Base-by-base conservation (phyloP, 192 early-diverging fungal species). In the Gonapodya sp. region DNA sequence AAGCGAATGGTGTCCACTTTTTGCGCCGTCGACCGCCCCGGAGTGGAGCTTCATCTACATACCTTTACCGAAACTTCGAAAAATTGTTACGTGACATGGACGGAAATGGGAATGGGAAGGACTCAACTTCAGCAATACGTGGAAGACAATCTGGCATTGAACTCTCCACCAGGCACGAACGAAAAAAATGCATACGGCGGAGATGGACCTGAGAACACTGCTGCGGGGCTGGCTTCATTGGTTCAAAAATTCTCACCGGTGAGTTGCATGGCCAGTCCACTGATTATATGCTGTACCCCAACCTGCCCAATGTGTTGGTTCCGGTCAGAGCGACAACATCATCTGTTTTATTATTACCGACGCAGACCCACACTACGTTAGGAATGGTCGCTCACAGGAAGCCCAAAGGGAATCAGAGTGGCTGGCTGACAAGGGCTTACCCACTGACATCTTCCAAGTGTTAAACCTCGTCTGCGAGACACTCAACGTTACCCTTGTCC, bases 191-290 rank as follows among this genome's bases (percentile, higher is more conserved):
- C 82, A 1, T 30, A 24, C 14, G 81, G 82, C 31, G 82, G 82
- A 34, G 83, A 84, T 73, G 79, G 79, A 14, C 83, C 83, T 36
- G 83, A 84, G 73, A 84, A 84, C 83, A 73, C 80, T n/a, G 79
- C 46, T 2, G 83, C 83, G 1, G 82, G 64, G 33, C 35, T 84
- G 1, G 78, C 79, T 14, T 2, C n/a, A 2, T 36, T 84, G 31
- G 35, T 73, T n/a, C n/a, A 73, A 73, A 18, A 32, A 18, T 84
- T 83, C 79, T 1, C 81, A 2, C 24, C 46, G 46, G 46, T 64
- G 24, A 64, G 46, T 64, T 16, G 24, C 8, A 64, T 8, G 24
- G 46, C 8, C 8, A 8, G 46, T 64, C 24, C 8, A 64, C 8
- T 64, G 8, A 64, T 64, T 64, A 24, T 64, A 16, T 64, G 46